Evolutionary conservation across 768 basidiomycete species (phyloP), one percentile per base, ranked within the genome.

Genomic region (Collybia nuda): DNA sequence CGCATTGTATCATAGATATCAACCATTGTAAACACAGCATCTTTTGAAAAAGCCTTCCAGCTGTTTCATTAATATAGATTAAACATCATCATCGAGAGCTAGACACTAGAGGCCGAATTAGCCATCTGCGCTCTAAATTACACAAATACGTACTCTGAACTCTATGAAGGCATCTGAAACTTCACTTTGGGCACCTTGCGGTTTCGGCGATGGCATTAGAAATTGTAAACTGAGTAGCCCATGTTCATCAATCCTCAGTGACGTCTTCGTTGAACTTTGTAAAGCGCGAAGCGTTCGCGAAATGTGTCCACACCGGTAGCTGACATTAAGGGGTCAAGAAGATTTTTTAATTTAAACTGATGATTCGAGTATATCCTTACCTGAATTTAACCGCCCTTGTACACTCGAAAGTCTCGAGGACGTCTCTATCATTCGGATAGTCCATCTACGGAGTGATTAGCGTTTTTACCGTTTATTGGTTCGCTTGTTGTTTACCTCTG

Each of bases 361-460:
- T 12, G 46, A 1, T 38, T n/a, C n/a, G 28, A 23, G 3, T 8
- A 21, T 19, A 36, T 45, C 18, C 26, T n/a, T 18, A 93, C 93
- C 85, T 90, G 66, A 90, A 91, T 29, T 73, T 76, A 26, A 93
- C 77, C 6, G 72, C 69, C 29, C 75, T 72, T 9, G 67, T 72
- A 64, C 95, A 98, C 53, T 96, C 90, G 59, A 97, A 93, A 0
- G 85, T 82, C 67, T 97, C 93, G 24, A 98, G 77, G 0, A 98
- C 90, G 44, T 97, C 93, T 42, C 80, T 78, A 61, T 96, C 93
- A 58, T 91, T 93, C 2, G 93, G 93, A 55, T 95, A 98, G 68
- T 99, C 95, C 85, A 98, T 91, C 93, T 95, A 59, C 7, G 24
- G 14, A 4, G 15, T 36, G 14, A 35, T 15, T 24, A 17, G 43